Base-by-base conservation (phyloP, 106 monocot species). In the Chionographis japonica region DNA sequence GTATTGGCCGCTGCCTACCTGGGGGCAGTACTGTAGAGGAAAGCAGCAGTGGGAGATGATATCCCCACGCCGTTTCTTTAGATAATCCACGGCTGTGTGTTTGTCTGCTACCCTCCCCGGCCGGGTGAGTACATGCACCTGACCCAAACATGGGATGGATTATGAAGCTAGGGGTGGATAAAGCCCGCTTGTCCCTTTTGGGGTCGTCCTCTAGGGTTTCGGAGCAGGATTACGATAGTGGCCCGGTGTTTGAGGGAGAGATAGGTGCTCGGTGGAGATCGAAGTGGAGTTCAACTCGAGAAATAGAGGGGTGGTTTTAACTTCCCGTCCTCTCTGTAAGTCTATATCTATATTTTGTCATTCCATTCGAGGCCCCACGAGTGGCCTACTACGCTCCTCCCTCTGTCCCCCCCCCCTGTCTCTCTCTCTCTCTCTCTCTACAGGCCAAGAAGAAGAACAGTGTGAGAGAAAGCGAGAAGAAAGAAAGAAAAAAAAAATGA, bases 331-430 rank as follows among this genome's bases (percentile, higher is more conserved):
- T 6, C 46, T 10, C 9, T 10, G 9, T 46, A 46, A 46, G 9
- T 5, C 8, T 5, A 46, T 46, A 12, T 37, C 58, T 60, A 19
- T 75, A 46, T 27, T 58, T 52, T 71, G 54, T 63, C 62, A 61
- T 79, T 67, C 66, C 62, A 60, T 73, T 67, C 75, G 56, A 86
- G 81, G 72, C 54, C 81, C 86, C 86, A 78, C 86, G 81, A 78
- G 86, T 69, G 86, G 72, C 37, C 79, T 66, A 61, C 75, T 13
- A 40, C 18, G 10, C 43, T 16, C 46, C 38, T 42, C 37, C 1
- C 14, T 46, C 46, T 4, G n/a, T n/a, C n/a, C n/a, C 46, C 38
- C 19, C 37, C 1, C 14, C 2, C 46, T 4, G 37, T 62, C 46
- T 6, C 27, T 8, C 27, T 27, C 27, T 27, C 27, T 38, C 54